A percentile compares a stretch with the other conserved stretches of the same genome.
Conservation (phyloP, 2,329 filamentous ascomycete genomes). For the Tolypocladium sp. region DNA sequence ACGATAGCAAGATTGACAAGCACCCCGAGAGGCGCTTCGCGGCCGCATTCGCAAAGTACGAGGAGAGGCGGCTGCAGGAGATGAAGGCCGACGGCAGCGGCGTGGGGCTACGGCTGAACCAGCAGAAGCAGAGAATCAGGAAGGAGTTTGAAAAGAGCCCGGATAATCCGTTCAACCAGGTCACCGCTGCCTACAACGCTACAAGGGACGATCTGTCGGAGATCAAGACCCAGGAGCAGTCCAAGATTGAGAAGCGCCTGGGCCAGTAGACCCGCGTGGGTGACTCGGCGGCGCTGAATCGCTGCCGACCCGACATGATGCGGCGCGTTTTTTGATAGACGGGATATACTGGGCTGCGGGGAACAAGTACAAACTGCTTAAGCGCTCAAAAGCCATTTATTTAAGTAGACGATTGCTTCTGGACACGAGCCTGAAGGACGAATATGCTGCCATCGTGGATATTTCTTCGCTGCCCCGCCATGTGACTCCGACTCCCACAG, state of each 20-base stretch:
- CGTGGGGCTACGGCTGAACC: conserved; percentile 67
- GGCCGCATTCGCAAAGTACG: conserved; percentile 74
- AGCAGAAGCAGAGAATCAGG: conserved; percentile 72
- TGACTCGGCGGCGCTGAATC: not conserved
- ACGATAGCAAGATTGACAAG: conserved; percentile 65
- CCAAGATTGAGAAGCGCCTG: conserved; percentile 66
- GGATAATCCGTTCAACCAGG: conserved; percentile 94
- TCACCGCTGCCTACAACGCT: conserved; percentile 66
- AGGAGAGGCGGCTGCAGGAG: conserved; percentile 73
- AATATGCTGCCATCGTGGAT: not conserved
- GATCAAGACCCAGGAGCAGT: conserved; percentile 56
- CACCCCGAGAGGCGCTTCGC: conserved; percentile 85
- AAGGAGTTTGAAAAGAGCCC: conserved; percentile 94
- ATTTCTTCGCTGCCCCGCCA: conserved; percentile 1
- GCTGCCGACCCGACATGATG: not conserved
- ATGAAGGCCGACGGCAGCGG: conserved; percentile 72
- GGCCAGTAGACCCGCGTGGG: conserved; percentile 18
- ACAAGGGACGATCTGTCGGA: conserved; percentile 65
- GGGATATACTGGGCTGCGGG: not conserved
- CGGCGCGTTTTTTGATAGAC: not conserved
- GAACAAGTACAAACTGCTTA: not conserved
- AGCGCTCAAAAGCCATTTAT: not conserved
- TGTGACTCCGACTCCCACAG: not conserved
- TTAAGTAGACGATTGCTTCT: not conserved
- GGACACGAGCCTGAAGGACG: not conserved